Percentiles rank a stretch among this genome's conserved stretches.
Conservation (phyloP, 2,329 filamentous ascomycete species). For the Ascochyta clinopodiicola region DNA sequence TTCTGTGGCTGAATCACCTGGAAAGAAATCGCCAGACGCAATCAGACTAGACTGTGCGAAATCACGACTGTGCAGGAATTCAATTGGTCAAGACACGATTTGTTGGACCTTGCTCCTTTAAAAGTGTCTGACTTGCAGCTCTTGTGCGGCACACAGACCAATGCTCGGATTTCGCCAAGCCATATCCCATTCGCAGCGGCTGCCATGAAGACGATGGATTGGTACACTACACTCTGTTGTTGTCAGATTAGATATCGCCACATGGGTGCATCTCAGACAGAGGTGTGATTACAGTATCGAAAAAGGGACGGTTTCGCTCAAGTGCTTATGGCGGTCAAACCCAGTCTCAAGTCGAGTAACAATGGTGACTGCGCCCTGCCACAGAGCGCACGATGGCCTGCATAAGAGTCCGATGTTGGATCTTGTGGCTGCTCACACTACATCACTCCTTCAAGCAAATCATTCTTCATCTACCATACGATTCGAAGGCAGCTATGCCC, state of each 20-base stretch:
- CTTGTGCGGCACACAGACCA: constrained; percentile 5
- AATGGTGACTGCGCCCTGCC: background rate
- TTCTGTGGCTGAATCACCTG: constrained; percentile 17
- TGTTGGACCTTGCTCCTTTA: background rate
- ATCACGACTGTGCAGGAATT: background rate
- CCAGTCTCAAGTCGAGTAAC: background rate
- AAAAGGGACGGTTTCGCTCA: background rate
- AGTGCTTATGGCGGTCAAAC: constrained; percentile 7
- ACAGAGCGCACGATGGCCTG: constrained; percentile 9
- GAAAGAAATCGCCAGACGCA: constrained; percentile 2
- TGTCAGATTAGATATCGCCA: constrained; percentile 1
- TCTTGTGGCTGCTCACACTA: background rate
- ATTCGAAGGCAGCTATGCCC: background rate
- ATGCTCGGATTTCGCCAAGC: constrained; percentile 1
- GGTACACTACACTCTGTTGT: background rate
- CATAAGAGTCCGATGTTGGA: background rate
- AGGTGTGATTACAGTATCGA: background rate
- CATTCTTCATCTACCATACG: background rate
- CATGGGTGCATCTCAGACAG: constrained; percentile 8
- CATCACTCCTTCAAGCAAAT: background rate
- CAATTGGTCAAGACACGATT: background rate
- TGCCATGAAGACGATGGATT: background rate
- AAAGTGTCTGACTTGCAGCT: constrained; percentile 3
- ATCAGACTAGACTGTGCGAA: background rate
- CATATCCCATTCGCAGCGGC: background rate